Percentiles rank a stretch among this genome's conserved stretches.
phyloP scores from a whole-genome alignment of 2,329 filamentous ascomycete genomes.

The Penicillium sumatraense region DNA sequence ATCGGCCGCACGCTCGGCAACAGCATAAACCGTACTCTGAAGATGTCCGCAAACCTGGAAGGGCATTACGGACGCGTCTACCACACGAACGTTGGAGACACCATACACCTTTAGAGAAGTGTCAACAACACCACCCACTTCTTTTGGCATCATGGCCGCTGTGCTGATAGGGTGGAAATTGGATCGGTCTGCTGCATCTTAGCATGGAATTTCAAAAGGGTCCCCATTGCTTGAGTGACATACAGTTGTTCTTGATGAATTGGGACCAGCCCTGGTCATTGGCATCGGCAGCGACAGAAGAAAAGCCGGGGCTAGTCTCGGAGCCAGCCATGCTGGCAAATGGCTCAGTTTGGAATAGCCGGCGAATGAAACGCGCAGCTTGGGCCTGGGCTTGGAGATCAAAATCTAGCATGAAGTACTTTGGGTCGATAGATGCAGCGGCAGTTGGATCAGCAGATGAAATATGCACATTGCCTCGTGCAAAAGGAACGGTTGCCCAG shows the following conservation, averaged over 20 bases:
- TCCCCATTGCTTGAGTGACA: not conserved
- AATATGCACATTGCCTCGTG: slow-evolving; percentile 37
- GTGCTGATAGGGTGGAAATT: slow-evolving; percentile 38
- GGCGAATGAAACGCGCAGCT: slow-evolving; percentile 27
- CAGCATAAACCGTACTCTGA: slow-evolving; percentile 33
- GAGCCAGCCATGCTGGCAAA: slow-evolving; percentile 19
- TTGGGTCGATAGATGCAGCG: slow-evolving; percentile 33
- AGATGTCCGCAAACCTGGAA: slow-evolving; percentile 34
- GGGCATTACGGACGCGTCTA: slow-evolving; percentile 38
- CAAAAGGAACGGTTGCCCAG: slow-evolving; percentile 36
- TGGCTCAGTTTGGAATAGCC: slow-evolving; percentile 24
- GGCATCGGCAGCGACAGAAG: slow-evolving; percentile 25
- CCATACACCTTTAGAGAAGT: slow-evolving; percentile 37
- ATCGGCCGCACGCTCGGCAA: slow-evolving; percentile 37
- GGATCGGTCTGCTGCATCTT: slow-evolving; percentile 26
- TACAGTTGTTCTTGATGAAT: slow-evolving; percentile 32
- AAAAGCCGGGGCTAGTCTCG: slow-evolving; percentile 27
- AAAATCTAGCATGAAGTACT: slow-evolving; percentile 36
- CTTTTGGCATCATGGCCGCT: slow-evolving; percentile 37
- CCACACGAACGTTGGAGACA: slow-evolving; percentile 37
- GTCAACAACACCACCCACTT: slow-evolving; percentile 40
- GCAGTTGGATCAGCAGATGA: slow-evolving; percentile 28
- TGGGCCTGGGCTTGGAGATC: slow-evolving; percentile 29
- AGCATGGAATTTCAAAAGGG: not conserved
- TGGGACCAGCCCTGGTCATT: slow-evolving; percentile 26